phyloP scores from a whole-genome alignment of 169 alveolate species.

The Eimeria acervulina region DNA sequence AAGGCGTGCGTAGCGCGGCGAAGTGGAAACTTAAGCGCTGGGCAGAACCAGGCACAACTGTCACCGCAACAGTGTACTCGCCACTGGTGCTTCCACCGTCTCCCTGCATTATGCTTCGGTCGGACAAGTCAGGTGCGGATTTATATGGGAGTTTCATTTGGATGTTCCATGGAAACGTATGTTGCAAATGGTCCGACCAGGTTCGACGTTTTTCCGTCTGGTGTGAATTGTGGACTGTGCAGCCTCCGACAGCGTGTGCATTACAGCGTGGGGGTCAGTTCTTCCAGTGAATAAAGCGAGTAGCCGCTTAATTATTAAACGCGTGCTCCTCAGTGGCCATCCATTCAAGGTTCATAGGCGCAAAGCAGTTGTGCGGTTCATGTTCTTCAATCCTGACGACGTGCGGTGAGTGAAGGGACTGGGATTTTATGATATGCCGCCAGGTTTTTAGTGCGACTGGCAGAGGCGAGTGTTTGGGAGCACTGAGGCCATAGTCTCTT shows the following conservation, averaged over 20 bases:
- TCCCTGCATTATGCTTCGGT: constrained; percentile 57
- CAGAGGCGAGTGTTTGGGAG: neutral
- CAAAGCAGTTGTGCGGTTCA: constrained; percentile 97
- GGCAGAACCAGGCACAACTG: constrained; percentile 67
- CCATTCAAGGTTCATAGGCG: constrained; percentile 96
- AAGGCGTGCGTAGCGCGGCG: constrained; percentile 41
- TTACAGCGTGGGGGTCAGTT: constrained; percentile 93
- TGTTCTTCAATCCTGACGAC: constrained; percentile 99
- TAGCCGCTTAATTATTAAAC: constrained; percentile 96
- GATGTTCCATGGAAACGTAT: neutral
- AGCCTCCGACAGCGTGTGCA: constrained; percentile 50
- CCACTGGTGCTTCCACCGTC: constrained; percentile 75
- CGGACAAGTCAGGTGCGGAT: constrained; percentile 31
- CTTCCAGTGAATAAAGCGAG: constrained; percentile 93
- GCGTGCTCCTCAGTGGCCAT: constrained; percentile 98
- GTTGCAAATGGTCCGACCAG: neutral
- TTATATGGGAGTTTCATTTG: neutral
- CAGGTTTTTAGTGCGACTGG: neutral
- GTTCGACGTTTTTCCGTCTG: neutral
- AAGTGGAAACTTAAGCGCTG: constrained; percentile 66
- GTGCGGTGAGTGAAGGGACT: constrained; percentile 90
- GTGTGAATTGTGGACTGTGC: constrained; percentile 23
- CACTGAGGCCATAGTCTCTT: neutral
- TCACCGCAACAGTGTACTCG: constrained; percentile 56
- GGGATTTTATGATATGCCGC: neutral